phyloP scores from a whole-genome alignment of 345 rosid species.

The Bruguiera gymnorhiza region DNA sequence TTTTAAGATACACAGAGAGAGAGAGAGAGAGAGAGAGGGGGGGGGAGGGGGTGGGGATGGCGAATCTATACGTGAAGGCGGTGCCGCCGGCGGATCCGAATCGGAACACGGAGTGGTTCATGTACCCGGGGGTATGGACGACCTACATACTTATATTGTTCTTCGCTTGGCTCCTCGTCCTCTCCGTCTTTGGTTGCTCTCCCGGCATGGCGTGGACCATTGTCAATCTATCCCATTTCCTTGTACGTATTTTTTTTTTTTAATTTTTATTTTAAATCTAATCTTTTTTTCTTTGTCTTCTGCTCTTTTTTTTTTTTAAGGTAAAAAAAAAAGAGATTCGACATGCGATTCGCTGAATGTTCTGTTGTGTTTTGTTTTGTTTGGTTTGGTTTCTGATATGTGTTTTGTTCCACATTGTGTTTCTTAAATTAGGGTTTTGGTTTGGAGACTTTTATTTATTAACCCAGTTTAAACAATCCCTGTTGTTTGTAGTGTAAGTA shows the following conservation, averaged over 20 bases:
- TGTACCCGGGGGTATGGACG: slow-evolving; percentile 86
- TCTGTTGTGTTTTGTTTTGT: no score
- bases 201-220: slow-evolving; percentile 87
- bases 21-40: not conserved
- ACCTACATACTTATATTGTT: slow-evolving; percentile 65
- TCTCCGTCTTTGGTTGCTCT: slow-evolving; percentile 61
- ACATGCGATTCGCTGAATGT: no score
- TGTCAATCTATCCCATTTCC: slow-evolving; percentile 69
- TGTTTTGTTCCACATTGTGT: no score
- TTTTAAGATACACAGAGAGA: no score
- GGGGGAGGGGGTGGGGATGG: slow-evolving; percentile 14
- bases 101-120: slow-evolving; percentile 88
- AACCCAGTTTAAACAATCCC: no score
- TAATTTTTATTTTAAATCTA: not conserved
- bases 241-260: slow-evolving; percentile 27
- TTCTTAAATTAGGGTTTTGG: not conserved
- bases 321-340: no score
- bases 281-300: not conserved
- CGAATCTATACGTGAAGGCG: slow-evolving; percentile 63
- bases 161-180: slow-evolving; percentile 69
- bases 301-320: no score
- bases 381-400: no score
- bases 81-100: slow-evolving; percentile 82
- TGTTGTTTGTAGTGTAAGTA: no score
- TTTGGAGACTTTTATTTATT: not conserved